phyloP scores from a whole-genome alignment of 768 basidiomycete species.

The Pleurotus citrinopileatus region DNA sequence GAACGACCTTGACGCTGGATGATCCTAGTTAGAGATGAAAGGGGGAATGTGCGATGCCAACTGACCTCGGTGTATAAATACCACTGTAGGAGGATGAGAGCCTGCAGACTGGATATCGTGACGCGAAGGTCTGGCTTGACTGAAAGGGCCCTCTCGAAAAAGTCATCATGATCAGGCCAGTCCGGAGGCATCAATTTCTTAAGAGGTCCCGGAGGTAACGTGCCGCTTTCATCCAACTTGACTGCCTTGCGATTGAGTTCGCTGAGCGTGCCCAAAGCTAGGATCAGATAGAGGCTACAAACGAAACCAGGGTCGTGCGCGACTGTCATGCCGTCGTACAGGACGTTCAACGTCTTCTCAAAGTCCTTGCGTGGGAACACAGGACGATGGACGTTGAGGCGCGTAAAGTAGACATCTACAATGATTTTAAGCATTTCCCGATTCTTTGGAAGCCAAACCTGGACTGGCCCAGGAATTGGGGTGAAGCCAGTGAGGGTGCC shows the following conservation, averaged over 20 bases:
- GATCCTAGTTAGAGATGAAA: conserved; percentile 2
- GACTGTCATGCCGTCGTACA: conserved; percentile 56
- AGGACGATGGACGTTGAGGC: conserved; percentile 79
- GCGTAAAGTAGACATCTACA: conserved; percentile 69
- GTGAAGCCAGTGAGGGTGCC: conserved; percentile 34
- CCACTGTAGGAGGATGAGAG: conserved; percentile 83
- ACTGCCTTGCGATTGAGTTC: conserved; percentile 74
- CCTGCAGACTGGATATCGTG: conserved; percentile 79
- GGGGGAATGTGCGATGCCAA: conserved; percentile 9
- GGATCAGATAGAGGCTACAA: conserved; percentile 72
- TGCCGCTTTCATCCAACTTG: conserved; percentile 33
- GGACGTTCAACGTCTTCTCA: conserved; percentile 55
- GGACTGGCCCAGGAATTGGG: conserved; percentile 33
- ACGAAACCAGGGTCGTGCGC: conserved; percentile 73
- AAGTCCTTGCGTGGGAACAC: conserved; percentile 71
- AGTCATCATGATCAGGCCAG: conserved; percentile 84
- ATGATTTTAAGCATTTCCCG: conserved; percentile 60
- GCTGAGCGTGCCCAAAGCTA: conserved; percentile 80
- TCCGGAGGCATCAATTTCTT: conserved; percentile 62
- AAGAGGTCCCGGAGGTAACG: conserved; percentile 1
- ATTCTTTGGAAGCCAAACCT: conserved; percentile 76
- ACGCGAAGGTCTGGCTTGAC: conserved; percentile 83
- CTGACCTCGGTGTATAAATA: conserved; percentile 85
- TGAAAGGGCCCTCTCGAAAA: conserved; percentile 74
- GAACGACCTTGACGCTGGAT: conserved; percentile 82